Evolutionary conservation across 2,329 filamentous ascomycete genomes (phyloP).

Genomic region (Nannizziopsis arthrosporioides): DNA sequence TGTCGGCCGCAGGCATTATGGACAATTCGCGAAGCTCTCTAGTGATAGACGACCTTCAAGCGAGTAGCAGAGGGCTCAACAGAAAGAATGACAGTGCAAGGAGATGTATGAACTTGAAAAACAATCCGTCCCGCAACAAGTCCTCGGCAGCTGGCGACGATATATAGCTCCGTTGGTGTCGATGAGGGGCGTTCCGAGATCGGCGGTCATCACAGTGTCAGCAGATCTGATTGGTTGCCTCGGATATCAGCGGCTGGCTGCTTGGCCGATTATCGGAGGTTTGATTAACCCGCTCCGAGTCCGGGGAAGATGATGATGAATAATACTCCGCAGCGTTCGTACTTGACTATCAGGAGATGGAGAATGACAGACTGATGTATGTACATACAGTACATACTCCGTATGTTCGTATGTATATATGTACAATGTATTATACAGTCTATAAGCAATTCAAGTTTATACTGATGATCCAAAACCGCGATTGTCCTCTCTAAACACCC

Average conservation of each 20-base stretch:
- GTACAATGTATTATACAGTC: neutral
- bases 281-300: constrained; percentile 1
- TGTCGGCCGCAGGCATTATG: constrained; percentile 63
- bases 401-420: neutral
- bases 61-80: neutral
- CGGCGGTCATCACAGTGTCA: constrained; percentile 11
- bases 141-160: constrained; percentile 1
- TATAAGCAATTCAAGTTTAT: constrained; percentile 3
- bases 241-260: constrained; percentile 1
- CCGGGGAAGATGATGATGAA: constrained; percentile 1
- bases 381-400: too few relatives aligned
- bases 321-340: too few relatives aligned
- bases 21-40: neutral
- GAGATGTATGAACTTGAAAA: neutral
- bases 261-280: constrained; percentile 8
- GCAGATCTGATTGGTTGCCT: constrained; percentile 9
- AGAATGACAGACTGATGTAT: neutral
- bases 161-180: constrained; percentile 4
- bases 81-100: neutral
- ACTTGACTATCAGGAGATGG: neutral
- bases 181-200: constrained; percentile 12
- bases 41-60: neutral
- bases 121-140: neutral
- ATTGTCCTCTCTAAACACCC: constrained; percentile 88
- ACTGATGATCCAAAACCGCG: constrained; percentile 22